Conservation (phyloP, 495 filamentous ascomycete genomes). For the Trichoderma gamsii region DNA sequence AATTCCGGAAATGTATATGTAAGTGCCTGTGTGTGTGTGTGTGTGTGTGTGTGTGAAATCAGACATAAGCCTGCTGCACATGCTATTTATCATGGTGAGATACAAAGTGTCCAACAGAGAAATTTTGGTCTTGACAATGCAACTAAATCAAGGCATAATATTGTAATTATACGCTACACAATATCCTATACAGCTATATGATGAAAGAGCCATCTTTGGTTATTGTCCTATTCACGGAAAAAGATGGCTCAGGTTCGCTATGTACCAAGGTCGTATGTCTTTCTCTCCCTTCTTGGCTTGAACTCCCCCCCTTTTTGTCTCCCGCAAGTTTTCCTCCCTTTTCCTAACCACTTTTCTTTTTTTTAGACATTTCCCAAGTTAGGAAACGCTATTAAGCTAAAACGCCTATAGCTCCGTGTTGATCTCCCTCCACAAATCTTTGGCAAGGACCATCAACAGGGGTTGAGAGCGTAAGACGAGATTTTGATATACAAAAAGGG, state of each 20-base stretch:
- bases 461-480: no score
- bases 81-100: no score
- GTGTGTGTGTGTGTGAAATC: no score
- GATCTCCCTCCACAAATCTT: background rate
- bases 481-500: no score
- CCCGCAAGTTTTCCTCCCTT: background rate
- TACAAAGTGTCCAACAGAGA: background rate
- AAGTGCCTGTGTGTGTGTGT: no score
- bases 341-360: background rate
- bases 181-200: conserved; percentile 13
- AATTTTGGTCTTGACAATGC: background rate
- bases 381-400: no score
- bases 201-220: background rate
- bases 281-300: no score
- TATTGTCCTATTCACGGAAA: background rate
- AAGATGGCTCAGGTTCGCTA: conserved; percentile 7
- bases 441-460: no score
- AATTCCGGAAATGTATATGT: background rate
- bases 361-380: background rate
- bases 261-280: background rate
- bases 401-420: background rate
- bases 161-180: conserved; percentile 7
- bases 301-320: background rate
- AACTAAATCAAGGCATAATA: background rate
- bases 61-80: no score